Base-by-base conservation (phyloP, 768 basidiomycete genomes). In the Agaricus sinodeliciosus region DNA sequence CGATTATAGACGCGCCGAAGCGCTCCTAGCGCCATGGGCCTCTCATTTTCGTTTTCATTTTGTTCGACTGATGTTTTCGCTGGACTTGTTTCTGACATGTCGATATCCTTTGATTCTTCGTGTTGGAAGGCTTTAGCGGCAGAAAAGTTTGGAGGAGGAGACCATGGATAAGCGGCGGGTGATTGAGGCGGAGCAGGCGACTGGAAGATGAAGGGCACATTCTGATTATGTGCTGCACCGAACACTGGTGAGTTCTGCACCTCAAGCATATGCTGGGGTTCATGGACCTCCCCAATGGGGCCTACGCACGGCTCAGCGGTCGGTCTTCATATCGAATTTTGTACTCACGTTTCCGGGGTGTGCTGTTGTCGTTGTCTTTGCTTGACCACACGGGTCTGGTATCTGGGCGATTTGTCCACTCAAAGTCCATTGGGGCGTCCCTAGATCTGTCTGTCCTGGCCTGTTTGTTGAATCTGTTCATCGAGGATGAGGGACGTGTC, bases 381-480 rank as follows among this genome's bases (percentile, higher is more conserved):
- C 59, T 55, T 28, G 76, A 78, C 87, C 86, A 88, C 2, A 75
- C 79, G 2, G 84, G 80, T 62, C 72, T 80, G 51, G 74, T 68
- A 35, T 67, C 64, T 50, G 79, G 76, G 22, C 88, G 77, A 58
- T 82, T 81, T 8, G 89, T 91, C 72, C 84, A 91, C 64, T 91
- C 82, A 67, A 83, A 93, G 67, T 93, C 90, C 90, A 93, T 93
- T 3, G 90, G 90, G 3, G 85, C 87, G 63, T 91, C 90, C 45
- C 73, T 87, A 11, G 85, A 86, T 60, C 85, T 77, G 50, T 70
- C 65, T 48, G 60, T 49, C 48, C 62, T 59, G 41, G 54, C 49
- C 27, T 53, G 54, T 50, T 55, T 49, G 51, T 57, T 53, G 60
- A 61, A 61, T 27, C 35, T 31, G 31, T 31, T 31, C 31, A 31